Base-by-base conservation (phyloP, 257 asterid genomes). In the Eustoma russellianum region DNA sequence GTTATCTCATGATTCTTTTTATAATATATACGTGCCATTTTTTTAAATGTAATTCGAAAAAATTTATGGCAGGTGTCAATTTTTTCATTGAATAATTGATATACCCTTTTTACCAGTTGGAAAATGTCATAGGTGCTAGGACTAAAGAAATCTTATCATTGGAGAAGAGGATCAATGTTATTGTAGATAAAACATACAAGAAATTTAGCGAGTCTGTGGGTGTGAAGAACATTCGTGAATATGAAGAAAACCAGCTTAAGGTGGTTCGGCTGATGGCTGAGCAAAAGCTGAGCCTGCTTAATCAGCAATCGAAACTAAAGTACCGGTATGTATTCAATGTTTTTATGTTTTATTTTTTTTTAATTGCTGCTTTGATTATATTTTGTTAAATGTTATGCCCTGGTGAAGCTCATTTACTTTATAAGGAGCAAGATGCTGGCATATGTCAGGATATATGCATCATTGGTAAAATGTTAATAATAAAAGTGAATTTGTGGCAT, bases 221-320 rank as follows among this genome's bases (percentile, higher is more conserved):
- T 53, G 99, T 92, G 41, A 77, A 71, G 41, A 88, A 81, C 72
- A 88, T 92, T 58, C 94, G 97, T 46, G 99, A 92, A 75, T 92
- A 88, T 69, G 99, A 92, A 75, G 97, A 88, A 72, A 83, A 83
- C 72, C 93, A 92, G 74, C 95, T 92, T 66, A 88, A 88, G 78
- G 97, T 82, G 60, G 80, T 79, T 57, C 91, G 85, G 72, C 82
- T 85, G 61, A 81, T 79, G 79, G 86, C 94, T 59, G 88, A 94
- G 41, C 88, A 88, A 70, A 83, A 88, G 80, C 85, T 83, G 62
- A 74, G 77, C 76, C 73, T 92, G 74, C 94, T 83, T 68, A 88
- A 79, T 74, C 99, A 88, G 79, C 94, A 83, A 63, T 83, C 99
- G 13, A 92, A 92, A 77, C 82, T 92, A 57, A 88, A 88, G 59